Evolutionary conservation across 768 basidiomycete species (phyloP), one percentile per base, ranked within the genome.

Genomic region (Lentinula sp.): DNA sequence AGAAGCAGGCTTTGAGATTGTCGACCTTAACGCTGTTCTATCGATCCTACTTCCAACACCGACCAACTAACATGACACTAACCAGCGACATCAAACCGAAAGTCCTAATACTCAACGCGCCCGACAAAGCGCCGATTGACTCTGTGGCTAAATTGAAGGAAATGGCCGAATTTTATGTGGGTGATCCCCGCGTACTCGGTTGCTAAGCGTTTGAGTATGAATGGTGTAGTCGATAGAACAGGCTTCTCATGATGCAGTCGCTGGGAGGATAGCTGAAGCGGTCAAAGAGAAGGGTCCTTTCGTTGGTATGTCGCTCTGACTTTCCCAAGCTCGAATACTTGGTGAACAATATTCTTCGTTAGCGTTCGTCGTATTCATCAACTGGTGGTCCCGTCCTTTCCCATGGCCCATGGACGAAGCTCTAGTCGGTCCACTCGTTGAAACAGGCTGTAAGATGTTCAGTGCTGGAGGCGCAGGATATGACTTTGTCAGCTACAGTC

Each of bases 321-420:
- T 28, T 6, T 51, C n/a, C 7, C 4, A n/a, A 13, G 7, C 0
- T 7, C 3, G n/a, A 39, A 13, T 32, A 18, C 34, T 15, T 16
- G 9, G 39, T 16, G 2, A 18, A 10, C 21, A 21, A 28, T 0
- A 0, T 21, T 9, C 39, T 40, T 16, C 28, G 9, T 7, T n/a
- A 62, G 61, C 55, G 40, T 62, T 35, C 48, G 42, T 57, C 35
- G 37, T 50, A 10, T 62, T 62, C 61, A 37, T 56, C 23, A 48
- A 40, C 16, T 62, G 61, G 61, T 62, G 55, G 55, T 28, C 37
- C 2, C 37, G 23, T 42, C 55, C 55, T 56, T 40, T 40, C 16
- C 61, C 61, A 13, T 62, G 61, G 61, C 61, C 61, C 51, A 34
- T 57, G 21, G 61, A 62, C 35, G 32, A 62, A 46, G 32, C 13